Conservation (phyloP, 2,329 filamentous ascomycete genomes). For the Dothidotthia symphoricarpi region DNA sequence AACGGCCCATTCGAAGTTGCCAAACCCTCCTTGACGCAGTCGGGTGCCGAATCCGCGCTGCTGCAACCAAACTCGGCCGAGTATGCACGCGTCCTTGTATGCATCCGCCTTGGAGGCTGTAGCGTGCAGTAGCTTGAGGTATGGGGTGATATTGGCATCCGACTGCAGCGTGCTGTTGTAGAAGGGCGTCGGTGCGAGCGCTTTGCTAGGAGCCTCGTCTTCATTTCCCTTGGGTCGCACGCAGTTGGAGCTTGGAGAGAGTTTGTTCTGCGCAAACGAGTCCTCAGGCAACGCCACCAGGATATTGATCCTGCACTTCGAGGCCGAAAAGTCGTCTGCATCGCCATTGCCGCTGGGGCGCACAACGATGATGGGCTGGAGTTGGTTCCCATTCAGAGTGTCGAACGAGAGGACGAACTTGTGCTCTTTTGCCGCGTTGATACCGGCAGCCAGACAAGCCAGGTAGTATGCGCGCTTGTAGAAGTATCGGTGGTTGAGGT, state of each 20-base stretch:
- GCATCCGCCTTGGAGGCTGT: conserved; percentile 66
- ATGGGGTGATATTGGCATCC: conserved; percentile 70
- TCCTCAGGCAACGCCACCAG: conserved; percentile 70
- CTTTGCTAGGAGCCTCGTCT: conserved; percentile 42
- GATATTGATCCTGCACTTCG: conserved; percentile 61
- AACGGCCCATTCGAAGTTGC: conserved; percentile 87
- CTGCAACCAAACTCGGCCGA: conserved; percentile 84
- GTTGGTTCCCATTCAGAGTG: conserved; percentile 67
- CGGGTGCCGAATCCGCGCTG: conserved; percentile 77
- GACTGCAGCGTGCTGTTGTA: conserved; percentile 86
- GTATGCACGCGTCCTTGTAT: conserved; percentile 79
- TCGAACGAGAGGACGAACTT: conserved; percentile 62
- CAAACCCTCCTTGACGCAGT: conserved; percentile 78
- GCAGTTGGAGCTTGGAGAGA: conserved; percentile 67
- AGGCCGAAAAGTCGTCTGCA: conserved; percentile 39
- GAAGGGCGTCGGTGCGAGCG: conserved; percentile 64
- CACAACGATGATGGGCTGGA: conserved; percentile 67
- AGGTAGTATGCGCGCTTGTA: conserved; percentile 92
- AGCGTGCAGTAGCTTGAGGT: conserved; percentile 73
- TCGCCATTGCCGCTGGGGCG: conserved; percentile 33
- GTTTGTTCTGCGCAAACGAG: conserved; percentile 69
- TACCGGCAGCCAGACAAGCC: conserved; percentile 70
- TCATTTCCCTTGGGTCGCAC: conserved; percentile 57
- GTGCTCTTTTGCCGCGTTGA: conserved; percentile 59
- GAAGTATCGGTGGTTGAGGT: conserved; percentile 87